phyloP scores from a whole-genome alignment of 768 basidiomycete genomes.

The Pulveroboletus sp. region DNA sequence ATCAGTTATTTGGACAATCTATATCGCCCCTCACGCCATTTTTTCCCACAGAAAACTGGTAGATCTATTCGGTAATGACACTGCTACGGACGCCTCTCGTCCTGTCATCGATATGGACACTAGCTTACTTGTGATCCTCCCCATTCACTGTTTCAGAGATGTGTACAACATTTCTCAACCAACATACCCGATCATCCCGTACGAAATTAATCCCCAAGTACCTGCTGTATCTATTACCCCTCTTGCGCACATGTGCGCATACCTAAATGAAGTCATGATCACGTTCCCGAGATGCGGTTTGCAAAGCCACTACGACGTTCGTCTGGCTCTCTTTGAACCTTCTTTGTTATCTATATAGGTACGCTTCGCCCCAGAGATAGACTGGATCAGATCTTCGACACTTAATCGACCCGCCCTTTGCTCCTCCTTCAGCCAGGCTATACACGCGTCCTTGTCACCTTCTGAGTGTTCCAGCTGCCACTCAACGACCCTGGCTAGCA shows the following conservation, averaged over 20 bases:
- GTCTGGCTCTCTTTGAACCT: constrained; percentile 30
- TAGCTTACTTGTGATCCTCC: neutral
- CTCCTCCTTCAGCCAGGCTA: constrained; percentile 62
- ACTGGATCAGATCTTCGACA: constrained; percentile 23
- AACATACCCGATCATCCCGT: constrained; percentile 8
- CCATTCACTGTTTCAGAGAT: neutral
- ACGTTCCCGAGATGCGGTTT: neutral
- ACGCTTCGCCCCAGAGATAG: constrained; percentile 24
- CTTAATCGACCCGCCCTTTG: constrained; percentile 43
- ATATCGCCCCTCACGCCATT: constrained; percentile 21
- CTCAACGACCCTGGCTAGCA: constrained; percentile 61
- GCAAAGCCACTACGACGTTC: constrained; percentile 7
- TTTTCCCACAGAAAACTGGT: constrained; percentile 12
- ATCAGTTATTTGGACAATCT: constrained; percentile 29
- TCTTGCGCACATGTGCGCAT: neutral
- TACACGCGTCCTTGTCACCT: constrained; percentile 61
- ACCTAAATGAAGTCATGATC: constrained; percentile 2
- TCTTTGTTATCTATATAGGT: constrained; percentile 14
- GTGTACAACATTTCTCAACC: constrained; percentile 1
- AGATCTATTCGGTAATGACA: neutral
- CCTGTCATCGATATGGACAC: neutral
- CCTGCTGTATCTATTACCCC: constrained; percentile 21
- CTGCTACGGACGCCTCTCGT: neutral
- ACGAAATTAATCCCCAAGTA: constrained; percentile 5
- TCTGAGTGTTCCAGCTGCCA: constrained; percentile 85